A percentile compares a stretch with the other conserved stretches of the same genome.
Conservation (phyloP, 2,329 filamentous ascomycete genomes). For the Diaporthe ampelina region DNA sequence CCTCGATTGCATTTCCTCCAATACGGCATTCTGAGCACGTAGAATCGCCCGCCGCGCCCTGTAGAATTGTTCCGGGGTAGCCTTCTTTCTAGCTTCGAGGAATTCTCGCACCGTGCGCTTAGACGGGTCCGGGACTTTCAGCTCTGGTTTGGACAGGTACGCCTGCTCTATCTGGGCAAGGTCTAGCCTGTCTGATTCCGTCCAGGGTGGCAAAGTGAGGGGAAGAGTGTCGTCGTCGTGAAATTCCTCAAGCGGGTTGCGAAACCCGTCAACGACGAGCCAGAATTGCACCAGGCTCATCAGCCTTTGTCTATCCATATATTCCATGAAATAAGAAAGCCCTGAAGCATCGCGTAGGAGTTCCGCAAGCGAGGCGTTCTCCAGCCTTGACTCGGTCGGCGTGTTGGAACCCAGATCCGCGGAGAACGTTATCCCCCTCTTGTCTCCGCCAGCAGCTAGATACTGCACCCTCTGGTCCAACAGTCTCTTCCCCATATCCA, state of each 20-base stretch:
- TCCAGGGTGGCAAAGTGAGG: conserved; percentile 77
- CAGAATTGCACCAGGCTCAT: conserved; percentile 97
- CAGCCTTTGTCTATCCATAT: conserved; percentile 91
- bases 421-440: conserved; percentile 50
- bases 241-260: conserved; percentile 91
- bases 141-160: conserved; percentile 85
- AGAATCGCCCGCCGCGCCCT: conserved; percentile 86
- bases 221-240: conserved; percentile 77
- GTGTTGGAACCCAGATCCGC: conserved; percentile 46
- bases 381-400: conserved; percentile 71
- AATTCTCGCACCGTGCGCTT: conserved; percentile 82
- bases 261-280: conserved; percentile 96
- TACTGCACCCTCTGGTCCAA: conserved; percentile 91
- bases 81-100: conserved; percentile 80
- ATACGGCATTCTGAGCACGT: conserved; percentile 82
- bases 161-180: conserved; percentile 92
- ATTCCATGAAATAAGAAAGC: conserved; percentile 99
- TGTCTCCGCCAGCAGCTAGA: conserved; percentile 77
- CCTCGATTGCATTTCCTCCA: conserved; percentile 85
- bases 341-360: conserved; percentile 91
- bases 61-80: conserved; percentile 85
- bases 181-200: conserved; percentile 86
- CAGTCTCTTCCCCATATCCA: conserved; percentile 92
- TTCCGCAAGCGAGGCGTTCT: conserved; percentile 84
- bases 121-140: conserved; percentile 80